These are phyloP conservation scores for Buxus sempervirens DNA, from an alignment of 164 flowering plant species.

Conservation along the genomic window DNA sequence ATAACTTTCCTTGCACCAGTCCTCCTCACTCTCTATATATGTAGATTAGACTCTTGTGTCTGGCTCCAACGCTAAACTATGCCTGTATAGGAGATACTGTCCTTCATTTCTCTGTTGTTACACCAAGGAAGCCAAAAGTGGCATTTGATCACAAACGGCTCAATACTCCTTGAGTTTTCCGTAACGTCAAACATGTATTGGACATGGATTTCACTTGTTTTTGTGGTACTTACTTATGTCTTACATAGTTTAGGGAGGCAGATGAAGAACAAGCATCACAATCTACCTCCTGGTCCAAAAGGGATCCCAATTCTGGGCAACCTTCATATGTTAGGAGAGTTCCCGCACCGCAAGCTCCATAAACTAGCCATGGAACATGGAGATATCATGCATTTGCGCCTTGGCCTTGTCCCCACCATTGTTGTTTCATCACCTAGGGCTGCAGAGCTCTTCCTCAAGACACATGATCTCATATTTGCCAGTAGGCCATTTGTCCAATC, in stretches of 20 bases:
- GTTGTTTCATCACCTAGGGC: slow-evolving; percentile 24
- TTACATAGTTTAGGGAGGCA: neutral
- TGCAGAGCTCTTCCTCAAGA: slow-evolving; percentile 1
- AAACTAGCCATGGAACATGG: slow-evolving; percentile 15
- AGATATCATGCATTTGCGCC: slow-evolving; percentile 21
- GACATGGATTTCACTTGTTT: slow-evolving; percentile 5
- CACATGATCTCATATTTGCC: slow-evolving; percentile 23
- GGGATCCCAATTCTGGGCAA: slow-evolving; percentile 37
- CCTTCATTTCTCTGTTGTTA: too few species aligned
- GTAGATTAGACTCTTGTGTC: too few species aligned
- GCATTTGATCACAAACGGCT: too few species aligned
- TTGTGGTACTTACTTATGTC: neutral
- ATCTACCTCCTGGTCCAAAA: slow-evolving; percentile 40
- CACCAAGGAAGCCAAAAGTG: too few species aligned
- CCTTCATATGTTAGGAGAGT: slow-evolving; percentile 29
- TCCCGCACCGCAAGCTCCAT: slow-evolving; percentile 24
- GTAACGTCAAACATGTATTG: neutral
- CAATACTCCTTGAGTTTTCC: too few species aligned
- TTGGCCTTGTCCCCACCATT: slow-evolving; percentile 15
- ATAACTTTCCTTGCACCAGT: too few species aligned
- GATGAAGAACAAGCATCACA: slow-evolving; percentile 10
- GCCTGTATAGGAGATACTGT: too few species aligned
- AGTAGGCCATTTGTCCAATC: slow-evolving; percentile 15
- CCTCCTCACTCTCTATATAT: too few species aligned
- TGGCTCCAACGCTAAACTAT: too few species aligned